Conservation (phyloP, 2,329 filamentous ascomycete species). For the Venturia effusa region DNA sequence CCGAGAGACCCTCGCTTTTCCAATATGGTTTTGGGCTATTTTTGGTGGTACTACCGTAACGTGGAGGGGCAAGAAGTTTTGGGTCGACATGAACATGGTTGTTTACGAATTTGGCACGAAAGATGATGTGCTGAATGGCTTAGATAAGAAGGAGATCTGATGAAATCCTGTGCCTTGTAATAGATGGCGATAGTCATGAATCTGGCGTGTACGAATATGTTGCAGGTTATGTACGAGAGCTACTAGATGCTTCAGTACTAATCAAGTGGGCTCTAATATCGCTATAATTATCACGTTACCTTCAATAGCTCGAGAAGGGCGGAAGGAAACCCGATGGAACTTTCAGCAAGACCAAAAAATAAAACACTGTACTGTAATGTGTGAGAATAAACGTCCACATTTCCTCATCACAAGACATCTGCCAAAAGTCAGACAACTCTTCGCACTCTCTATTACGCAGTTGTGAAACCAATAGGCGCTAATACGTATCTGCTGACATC, state of each 20-base stretch:
- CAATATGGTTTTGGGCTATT: conserved; percentile 85
- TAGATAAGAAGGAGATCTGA: not conserved
- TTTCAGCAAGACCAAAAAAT: too few species aligned
- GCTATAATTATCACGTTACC: too few species aligned
- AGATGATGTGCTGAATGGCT: not conserved
- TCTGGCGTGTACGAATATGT: not conserved
- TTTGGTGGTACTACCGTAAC: conserved; percentile 76
- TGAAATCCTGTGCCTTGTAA: not conserved
- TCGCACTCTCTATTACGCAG: too few species aligned
- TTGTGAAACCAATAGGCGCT: too few species aligned
- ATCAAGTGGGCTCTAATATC: too few species aligned
- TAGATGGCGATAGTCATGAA: not conserved
- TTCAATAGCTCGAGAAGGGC: too few species aligned
- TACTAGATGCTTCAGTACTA: not conserved
- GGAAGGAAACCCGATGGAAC: too few species aligned
- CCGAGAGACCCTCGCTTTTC: conserved; percentile 69
- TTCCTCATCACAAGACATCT: too few species aligned
- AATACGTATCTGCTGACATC: too few species aligned
- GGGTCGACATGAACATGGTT: conserved; percentile 73
- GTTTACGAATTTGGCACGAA: conserved; percentile 33
- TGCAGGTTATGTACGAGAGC: not conserved
- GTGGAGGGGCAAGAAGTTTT: conserved; percentile 78
- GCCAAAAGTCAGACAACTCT: too few species aligned
- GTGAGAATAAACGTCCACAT: too few species aligned
- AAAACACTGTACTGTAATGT: too few species aligned